Conservation (phyloP, 108 stramenopile genomes). For the Ochromonas danica region DNA sequence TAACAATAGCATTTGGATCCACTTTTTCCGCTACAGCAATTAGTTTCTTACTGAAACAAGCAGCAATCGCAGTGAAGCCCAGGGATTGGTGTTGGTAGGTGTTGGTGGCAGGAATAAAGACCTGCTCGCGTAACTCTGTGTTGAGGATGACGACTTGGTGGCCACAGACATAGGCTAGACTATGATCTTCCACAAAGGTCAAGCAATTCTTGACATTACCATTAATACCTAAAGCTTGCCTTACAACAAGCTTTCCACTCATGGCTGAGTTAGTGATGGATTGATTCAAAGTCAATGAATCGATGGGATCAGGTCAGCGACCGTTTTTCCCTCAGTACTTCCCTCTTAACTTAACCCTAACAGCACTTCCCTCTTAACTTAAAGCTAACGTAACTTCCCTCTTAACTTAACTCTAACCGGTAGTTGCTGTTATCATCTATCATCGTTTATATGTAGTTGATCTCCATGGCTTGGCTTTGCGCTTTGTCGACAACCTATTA, state of each 20-base stretch:
- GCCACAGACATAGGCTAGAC: conserved; percentile 54
- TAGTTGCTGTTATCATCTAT: no score
- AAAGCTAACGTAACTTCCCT: no score
- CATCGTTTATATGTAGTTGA: no score
- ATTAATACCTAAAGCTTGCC: not conserved
- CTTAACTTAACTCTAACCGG: no score
- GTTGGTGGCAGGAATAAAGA: conserved; percentile 46
- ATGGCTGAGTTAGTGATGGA: no score
- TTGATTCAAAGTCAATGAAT: no score
- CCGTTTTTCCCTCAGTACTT: no score
- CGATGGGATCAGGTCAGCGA: no score
- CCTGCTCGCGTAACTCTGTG: conserved; percentile 52
- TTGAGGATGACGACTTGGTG: conserved; percentile 49
- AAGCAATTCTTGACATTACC: not conserved
- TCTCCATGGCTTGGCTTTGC: no score
- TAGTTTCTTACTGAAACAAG: conserved; percentile 41
- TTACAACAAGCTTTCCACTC: conserved; percentile 11
- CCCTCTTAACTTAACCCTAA: no score
- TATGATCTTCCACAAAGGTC: conserved; percentile 51
- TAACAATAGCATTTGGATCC: conserved; percentile 32
- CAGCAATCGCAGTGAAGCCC: conserved; percentile 52
- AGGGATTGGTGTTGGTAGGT: conserved; percentile 26
- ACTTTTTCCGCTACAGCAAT: conserved; percentile 52
- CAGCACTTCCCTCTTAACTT: no score
- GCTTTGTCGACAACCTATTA: no score